Evolutionary conservation across 768 basidiomycete species (phyloP).

Genomic region (Rhizopogon salebrosus): DNA sequence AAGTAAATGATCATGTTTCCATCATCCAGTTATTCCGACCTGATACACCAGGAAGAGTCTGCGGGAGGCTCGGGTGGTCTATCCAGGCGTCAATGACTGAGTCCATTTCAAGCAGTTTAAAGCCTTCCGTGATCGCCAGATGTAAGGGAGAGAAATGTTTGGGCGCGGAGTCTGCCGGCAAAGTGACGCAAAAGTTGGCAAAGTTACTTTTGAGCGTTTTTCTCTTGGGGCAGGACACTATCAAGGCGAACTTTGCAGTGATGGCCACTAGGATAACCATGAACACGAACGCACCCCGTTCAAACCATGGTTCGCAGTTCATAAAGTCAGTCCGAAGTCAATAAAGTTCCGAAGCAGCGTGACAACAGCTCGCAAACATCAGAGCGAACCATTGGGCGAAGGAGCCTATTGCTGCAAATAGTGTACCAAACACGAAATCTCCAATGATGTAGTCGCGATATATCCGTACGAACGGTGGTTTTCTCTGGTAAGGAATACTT

Average conservation of each 20-base stretch:
- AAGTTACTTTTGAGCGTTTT: no score
- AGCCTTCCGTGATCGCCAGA: no score
- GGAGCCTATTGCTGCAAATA: conserved; percentile 50
- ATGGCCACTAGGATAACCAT: conserved; percentile 56
- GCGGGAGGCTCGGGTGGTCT: no score
- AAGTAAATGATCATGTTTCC: no score
- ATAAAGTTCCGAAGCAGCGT: conserved; percentile 61
- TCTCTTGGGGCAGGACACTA: not conserved
- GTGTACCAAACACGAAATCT: conserved; percentile 66
- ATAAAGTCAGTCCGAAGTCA: conserved; percentile 73
- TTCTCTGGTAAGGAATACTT: conserved; percentile 37
- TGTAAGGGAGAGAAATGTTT: no score
- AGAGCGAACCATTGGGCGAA: conserved; percentile 49
- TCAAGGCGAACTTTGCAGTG: conserved; percentile 28
- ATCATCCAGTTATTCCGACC: no score
- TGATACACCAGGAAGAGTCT: no score
- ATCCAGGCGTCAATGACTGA: no score
- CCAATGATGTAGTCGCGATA: conserved; percentile 81
- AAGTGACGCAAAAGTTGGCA: no score
- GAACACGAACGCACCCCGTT: conserved; percentile 54
- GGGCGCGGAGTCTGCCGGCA: no score
- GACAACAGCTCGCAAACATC: conserved; percentile 72
- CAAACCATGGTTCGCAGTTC: conserved; percentile 79
- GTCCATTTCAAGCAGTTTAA: no score
- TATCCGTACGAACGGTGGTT: conserved; percentile 63